A percentile compares a stretch with the other conserved stretches of the same genome.
Conservation (phyloP, 257 asterid species). For the Plantago major region DNA sequence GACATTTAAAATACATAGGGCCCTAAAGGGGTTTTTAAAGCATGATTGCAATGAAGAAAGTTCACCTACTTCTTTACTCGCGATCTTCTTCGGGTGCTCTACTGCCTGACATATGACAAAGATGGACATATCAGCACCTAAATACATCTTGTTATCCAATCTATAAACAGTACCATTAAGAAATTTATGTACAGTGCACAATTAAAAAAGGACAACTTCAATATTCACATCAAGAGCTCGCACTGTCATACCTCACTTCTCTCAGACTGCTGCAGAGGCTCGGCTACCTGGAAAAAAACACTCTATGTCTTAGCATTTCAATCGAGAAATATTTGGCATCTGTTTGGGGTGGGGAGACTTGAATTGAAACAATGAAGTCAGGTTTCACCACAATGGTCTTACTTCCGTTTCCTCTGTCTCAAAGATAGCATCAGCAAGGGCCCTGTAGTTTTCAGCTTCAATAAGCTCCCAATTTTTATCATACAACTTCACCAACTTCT, state of each 20-base stretch:
- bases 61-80: constrained; percentile 18
- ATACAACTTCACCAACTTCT: constrained; percentile 57
- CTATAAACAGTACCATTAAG: constrained; percentile 3
- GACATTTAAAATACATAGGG: not conserved
- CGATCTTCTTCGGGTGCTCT: constrained; percentile 27
- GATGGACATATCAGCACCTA: constrained; percentile 17
- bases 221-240: not conserved
- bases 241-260: constrained; percentile 30
- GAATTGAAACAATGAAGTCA: constrained; percentile 5
- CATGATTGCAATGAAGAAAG: constrained; percentile 8
- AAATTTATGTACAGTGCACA: constrained; percentile 1
- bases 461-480: constrained; percentile 80
- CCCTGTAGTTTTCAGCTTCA: constrained; percentile 77
- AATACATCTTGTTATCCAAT: constrained; percentile 2
- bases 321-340: constrained; percentile 11
- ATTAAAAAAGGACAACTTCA: not conserved
- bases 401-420: constrained; percentile 65
- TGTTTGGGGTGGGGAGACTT: constrained; percentile 3
- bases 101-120: constrained; percentile 30
- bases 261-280: constrained; percentile 17
- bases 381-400: constrained; percentile 21
- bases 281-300: constrained; percentile 28
- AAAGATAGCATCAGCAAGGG: constrained; percentile 82
- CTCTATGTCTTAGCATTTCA: constrained; percentile 19
- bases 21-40: not conserved